A percentile compares a stretch with the other conserved stretches of the same genome.
Evolutionary conservation across 208 protist genomes (phyloP).

Genomic region (Trypanosoma cruzi): DNA sequence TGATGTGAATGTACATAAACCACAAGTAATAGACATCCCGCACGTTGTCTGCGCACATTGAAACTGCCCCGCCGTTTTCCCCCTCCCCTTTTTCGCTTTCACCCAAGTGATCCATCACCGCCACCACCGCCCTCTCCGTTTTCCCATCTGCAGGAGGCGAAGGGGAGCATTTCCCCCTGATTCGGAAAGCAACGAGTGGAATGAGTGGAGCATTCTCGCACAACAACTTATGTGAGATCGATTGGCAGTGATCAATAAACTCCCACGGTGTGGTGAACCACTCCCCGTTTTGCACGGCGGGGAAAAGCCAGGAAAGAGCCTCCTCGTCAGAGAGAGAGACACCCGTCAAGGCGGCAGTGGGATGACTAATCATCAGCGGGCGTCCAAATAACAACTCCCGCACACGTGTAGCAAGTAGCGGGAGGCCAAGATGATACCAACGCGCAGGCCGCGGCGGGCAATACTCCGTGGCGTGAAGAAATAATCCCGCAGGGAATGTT

Average conservation of each 20-base stretch:
- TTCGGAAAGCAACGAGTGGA: constrained; percentile 21
- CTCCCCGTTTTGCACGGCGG: constrained; percentile 54
- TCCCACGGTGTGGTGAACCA: constrained; percentile 46
- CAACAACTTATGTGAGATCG: constrained; percentile 52
- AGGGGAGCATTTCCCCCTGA: not conserved
- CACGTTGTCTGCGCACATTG: not conserved
- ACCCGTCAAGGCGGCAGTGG: not conserved
- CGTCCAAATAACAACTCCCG: constrained; percentile 20
- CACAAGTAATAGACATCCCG: constrained; percentile 23
- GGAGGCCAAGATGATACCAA: constrained; percentile 14
- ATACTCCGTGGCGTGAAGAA: not conserved
- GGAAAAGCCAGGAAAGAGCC: constrained; percentile 65
- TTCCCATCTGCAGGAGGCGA: not conserved
- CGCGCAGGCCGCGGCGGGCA: not conserved
- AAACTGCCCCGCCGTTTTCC: not conserved
- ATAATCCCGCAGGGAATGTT: not conserved
- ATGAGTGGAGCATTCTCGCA: constrained; percentile 61
- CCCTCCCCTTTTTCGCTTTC: not conserved
- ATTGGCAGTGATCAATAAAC: constrained; percentile 58
- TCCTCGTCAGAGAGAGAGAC: constrained; percentile 38
- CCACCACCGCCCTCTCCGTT: not conserved
- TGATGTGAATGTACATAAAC: constrained; percentile 29
- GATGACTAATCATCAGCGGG: not conserved
- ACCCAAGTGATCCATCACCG: not conserved
- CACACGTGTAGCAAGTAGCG: constrained; percentile 20